A percentile compares a stretch with the other conserved stretches of the same genome.
phyloP scores from a whole-genome alignment of 768 basidiomycete genomes.

The Boletus eberwhitei region DNA sequence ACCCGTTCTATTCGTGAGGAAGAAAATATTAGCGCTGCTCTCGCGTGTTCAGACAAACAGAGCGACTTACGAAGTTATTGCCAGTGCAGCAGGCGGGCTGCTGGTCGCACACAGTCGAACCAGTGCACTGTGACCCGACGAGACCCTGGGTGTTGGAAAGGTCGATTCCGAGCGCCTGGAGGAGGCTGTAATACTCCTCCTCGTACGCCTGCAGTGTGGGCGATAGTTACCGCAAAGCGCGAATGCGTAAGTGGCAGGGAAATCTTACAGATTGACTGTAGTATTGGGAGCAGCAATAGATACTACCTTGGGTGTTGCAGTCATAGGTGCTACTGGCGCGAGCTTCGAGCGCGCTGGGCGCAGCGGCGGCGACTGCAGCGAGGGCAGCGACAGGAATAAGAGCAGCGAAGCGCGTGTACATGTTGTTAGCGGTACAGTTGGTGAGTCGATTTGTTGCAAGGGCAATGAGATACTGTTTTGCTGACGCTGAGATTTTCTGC shows the following conservation, averaged over 20 bases:
- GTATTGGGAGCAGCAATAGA: slow-evolving; percentile 11
- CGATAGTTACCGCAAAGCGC: not conserved
- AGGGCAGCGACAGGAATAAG: slow-evolving; percentile 13
- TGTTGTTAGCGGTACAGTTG: not conserved
- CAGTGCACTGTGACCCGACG: slow-evolving; percentile 10
- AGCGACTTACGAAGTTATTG: slow-evolving; percentile 7
- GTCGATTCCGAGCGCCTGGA: not conserved
- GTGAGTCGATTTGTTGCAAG: not conserved
- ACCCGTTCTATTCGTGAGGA: slow-evolving; percentile 1
- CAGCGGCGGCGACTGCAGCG: slow-evolving; percentile 3
- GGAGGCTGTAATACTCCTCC: not conserved
- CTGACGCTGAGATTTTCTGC: not conserved
- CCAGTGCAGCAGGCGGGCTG: slow-evolving; percentile 18
- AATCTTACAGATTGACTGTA: not conserved
- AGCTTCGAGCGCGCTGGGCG: slow-evolving; percentile 2
- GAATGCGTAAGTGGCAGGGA: too few species aligned
- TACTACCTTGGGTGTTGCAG: too few species aligned
- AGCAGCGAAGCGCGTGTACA: slow-evolving; percentile 6
- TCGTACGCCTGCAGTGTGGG: not conserved
- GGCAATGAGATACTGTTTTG: not conserved
- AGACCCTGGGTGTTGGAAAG: not conserved
- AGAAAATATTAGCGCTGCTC: too few species aligned
- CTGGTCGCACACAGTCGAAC: not conserved
- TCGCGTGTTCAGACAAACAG: too few species aligned
- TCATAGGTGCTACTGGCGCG: too few species aligned